These are phyloP conservation scores for Graphium sp. DNA, from an alignment of 2,329 filamentous ascomycete species.

Conservation along the genomic window DNA sequence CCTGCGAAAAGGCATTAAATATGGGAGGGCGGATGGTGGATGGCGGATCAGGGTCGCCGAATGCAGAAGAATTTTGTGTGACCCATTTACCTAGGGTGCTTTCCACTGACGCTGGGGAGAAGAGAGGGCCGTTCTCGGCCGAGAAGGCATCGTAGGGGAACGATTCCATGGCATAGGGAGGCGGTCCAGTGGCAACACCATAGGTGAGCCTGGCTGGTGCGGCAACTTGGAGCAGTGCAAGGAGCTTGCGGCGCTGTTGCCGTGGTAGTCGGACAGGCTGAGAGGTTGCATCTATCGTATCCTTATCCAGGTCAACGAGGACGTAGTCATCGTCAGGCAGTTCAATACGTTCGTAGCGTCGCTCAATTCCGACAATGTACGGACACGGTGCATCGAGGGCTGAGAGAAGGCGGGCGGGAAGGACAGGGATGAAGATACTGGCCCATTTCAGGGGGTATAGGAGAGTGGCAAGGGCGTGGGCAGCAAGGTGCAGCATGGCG, in stretches of 20 bases:
- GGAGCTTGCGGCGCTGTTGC: slow-evolving; percentile 78
- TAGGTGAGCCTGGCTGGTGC: slow-evolving; percentile 80
- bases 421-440: slow-evolving; percentile 82
- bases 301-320: slow-evolving; percentile 80
- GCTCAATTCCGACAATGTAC: slow-evolving; percentile 91
- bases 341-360: slow-evolving; percentile 71
- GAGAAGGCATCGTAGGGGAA: slow-evolving; percentile 84
- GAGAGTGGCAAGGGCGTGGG: slow-evolving; percentile 68
- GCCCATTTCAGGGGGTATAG: slow-evolving; percentile 87
- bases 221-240: slow-evolving; percentile 73
- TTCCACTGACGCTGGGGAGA: slow-evolving; percentile 51
- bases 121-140: slow-evolving; percentile 69
- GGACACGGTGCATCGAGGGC: slow-evolving; percentile 90
- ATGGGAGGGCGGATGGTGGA: slow-evolving; percentile 43
- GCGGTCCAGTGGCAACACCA: slow-evolving; percentile 75
- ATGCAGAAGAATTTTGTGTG: slow-evolving; percentile 75
- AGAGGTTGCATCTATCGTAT: slow-evolving; percentile 72
- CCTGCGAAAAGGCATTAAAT: slow-evolving; percentile 81
- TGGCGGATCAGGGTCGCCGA: slow-evolving; percentile 44
- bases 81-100: slow-evolving; percentile 75
- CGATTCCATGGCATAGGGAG: slow-evolving; percentile 81
- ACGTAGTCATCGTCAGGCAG: slow-evolving; percentile 93
- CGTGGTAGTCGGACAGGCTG: slow-evolving; percentile 67
- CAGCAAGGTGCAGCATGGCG: slow-evolving; percentile 87
- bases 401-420: slow-evolving; percentile 75